Conservation (phyloP, 2,329 filamentous ascomycete species). For the Sclerotiophoma versabilis region DNA sequence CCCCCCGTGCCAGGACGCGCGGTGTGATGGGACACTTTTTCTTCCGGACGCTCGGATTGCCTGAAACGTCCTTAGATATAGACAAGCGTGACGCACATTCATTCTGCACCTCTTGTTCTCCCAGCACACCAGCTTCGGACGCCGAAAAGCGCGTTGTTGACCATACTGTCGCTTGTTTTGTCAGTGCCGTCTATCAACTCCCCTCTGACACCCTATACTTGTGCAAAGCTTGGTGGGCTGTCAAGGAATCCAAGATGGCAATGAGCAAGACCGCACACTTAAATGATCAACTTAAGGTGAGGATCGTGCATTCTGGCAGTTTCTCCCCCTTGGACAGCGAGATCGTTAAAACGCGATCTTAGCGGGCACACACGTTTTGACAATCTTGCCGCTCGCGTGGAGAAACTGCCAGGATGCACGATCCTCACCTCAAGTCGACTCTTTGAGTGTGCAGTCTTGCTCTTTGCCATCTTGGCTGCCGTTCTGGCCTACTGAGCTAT, state of each 20-base stretch:
- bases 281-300: constrained; percentile 12
- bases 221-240: constrained; percentile 2
- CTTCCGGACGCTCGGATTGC: not conserved
- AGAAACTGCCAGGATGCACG: too few species aligned
- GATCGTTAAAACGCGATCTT: not conserved
- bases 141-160: not conserved
- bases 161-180: constrained; percentile 10
- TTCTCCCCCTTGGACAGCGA: constrained; percentile 16
- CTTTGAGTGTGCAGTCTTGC: too few species aligned
- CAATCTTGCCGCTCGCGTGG: too few species aligned
- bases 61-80: constrained; percentile 5
- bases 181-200: constrained; percentile 2
- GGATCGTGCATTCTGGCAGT: constrained; percentile 14
- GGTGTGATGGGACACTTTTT: not conserved
- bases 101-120: constrained; percentile 16
- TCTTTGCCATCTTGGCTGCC: too few species aligned
- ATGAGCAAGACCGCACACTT: constrained; percentile 13
- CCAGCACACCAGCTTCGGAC: constrained; percentile 4
- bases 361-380: too few species aligned
- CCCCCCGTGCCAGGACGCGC: not conserved
- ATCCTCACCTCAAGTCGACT: too few species aligned
- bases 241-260: constrained; percentile 13
- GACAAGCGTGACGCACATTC: constrained; percentile 8
- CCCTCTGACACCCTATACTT: constrained; percentile 7
- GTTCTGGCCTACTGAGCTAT: too few species aligned